Evolutionary conservation across 2,329 filamentous ascomycete species (phyloP).

Genomic region (Apiospora phragmitis): DNA sequence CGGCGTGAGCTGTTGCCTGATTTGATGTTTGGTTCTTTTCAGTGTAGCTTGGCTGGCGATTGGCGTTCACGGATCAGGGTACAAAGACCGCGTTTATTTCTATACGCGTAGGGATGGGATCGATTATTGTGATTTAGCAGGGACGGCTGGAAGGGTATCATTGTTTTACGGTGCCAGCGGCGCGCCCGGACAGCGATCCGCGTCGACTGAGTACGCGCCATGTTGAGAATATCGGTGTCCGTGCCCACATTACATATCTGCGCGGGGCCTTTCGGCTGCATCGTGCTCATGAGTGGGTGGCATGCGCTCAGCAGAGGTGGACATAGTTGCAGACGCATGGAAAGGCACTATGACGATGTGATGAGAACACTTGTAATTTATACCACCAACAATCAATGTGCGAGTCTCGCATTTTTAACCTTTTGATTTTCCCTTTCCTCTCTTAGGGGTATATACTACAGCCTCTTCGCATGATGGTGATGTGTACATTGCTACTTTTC

Average conservation of each 20-base stretch:
- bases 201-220: slow-evolving; percentile 16
- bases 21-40: slow-evolving; percentile 34
- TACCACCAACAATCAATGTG: slow-evolving; percentile 26
- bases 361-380: slow-evolving; percentile 38
- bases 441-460: not conserved
- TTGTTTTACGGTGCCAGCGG: slow-evolving; percentile 9
- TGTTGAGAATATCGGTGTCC: slow-evolving; percentile 16
- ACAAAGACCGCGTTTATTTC: slow-evolving; percentile 30
- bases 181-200: slow-evolving; percentile 4
- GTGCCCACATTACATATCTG: slow-evolving; percentile 9
- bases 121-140: slow-evolving; percentile 26
- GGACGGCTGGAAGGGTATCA: slow-evolving; percentile 21
- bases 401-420: slow-evolving; percentile 18
- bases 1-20: slow-evolving; percentile 24
- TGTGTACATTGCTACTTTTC: not conserved
- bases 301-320: not conserved
- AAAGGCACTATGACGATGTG: slow-evolving; percentile 31
- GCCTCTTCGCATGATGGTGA: not conserved
- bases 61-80: slow-evolving; percentile 35
- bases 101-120: slow-evolving; percentile 28
- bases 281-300: not conserved
- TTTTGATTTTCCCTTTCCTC: not conserved
- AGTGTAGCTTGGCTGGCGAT: slow-evolving; percentile 31
- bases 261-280: not conserved
- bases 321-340: slow-evolving; percentile 10